These are phyloP conservation scores for Phylloporus arenicola DNA, from an alignment of 768 basidiomycete genomes.

Conservation along the genomic window DNA sequence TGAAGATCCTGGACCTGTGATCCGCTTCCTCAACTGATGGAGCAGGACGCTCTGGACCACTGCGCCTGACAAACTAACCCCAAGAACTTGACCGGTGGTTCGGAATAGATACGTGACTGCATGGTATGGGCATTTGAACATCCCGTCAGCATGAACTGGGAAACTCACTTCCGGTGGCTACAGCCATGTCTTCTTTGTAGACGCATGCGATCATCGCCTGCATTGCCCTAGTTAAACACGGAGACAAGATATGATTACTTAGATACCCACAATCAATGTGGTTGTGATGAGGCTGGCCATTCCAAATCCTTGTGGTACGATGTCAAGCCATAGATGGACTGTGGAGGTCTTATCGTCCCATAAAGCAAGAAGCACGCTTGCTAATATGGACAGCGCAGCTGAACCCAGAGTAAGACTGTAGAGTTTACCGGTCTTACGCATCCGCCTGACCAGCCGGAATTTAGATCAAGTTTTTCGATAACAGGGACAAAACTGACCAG, in stretches of 20 bases:
- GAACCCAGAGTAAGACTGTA: conserved; percentile 69
- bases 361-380: conserved; percentile 52
- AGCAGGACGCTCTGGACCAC: conserved; percentile 77
- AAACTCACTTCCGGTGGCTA: conserved; percentile 83
- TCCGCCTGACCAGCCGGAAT: conserved; percentile 48
- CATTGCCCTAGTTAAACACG: conserved; percentile 4
- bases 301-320: conserved; percentile 78
- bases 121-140: conserved; percentile 6
- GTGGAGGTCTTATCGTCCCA: conserved; percentile 63
- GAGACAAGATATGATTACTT: neutral
- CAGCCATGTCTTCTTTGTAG: conserved; percentile 73
- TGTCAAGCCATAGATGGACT: conserved; percentile 70
- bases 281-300: conserved; percentile 83
- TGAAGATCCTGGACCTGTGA: conserved; percentile 68
- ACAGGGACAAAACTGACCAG: conserved; percentile 45
- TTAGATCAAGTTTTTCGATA: conserved; percentile 4
- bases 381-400: conserved; percentile 53
- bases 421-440: conserved; percentile 82
- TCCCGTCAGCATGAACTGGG: conserved; percentile 4
- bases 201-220: conserved; percentile 88
- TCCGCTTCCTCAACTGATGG: conserved; percentile 61
- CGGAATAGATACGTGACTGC: conserved; percentile 90
- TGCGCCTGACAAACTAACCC: conserved; percentile 84
- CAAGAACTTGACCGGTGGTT: conserved; percentile 92
- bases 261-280: conserved; percentile 66